Conservation (phyloP, 129 eudicot species). For the Scalesia atractyloides region DNA sequence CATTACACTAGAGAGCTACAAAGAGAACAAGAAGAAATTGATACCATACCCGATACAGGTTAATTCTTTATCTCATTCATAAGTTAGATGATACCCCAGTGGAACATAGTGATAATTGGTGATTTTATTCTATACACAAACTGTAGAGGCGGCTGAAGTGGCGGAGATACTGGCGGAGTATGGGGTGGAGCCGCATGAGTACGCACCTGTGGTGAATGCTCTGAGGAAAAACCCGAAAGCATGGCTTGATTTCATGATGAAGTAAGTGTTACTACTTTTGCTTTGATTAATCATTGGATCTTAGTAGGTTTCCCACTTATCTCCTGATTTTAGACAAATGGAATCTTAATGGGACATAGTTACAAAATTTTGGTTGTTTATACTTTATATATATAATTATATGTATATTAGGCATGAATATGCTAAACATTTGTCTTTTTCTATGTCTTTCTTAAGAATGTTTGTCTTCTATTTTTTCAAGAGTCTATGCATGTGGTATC, state of each 20-base stretch:
- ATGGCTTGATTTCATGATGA: conserved; percentile 99
- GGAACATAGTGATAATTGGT: neutral
- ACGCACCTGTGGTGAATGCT: conserved; percentile 87
- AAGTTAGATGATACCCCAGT: neutral
- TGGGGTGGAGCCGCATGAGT: conserved; percentile 89
- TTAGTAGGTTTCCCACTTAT: conserved; percentile 3
- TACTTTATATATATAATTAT: neutral
- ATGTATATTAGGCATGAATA: conserved; percentile 18
- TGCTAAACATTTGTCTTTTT: conserved; percentile 28
- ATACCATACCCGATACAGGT: conserved; percentile 93
- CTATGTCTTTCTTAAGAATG: conserved; percentile 17
- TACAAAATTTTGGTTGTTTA: neutral
- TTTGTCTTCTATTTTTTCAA: conserved; percentile 18
- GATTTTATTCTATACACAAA: neutral
- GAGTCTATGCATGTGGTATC: conserved; percentile 17
- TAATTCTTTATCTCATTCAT: neutral
- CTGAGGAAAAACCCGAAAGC: conserved; percentile 90
- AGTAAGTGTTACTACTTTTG: conserved; percentile 51
- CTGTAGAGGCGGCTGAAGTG: conserved; percentile 94
- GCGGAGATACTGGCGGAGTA: conserved; percentile 86
- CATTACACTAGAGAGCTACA: conserved; percentile 71
- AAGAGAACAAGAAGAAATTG: conserved; percentile 89
- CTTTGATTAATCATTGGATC: neutral
- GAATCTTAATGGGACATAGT: conserved; percentile 18
- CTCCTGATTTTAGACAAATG: conserved; percentile 5